Evolutionary conservation across 2,329 filamentous ascomycete genomes (phyloP).

Genomic region (Pseudogymnoascus sp.): DNA sequence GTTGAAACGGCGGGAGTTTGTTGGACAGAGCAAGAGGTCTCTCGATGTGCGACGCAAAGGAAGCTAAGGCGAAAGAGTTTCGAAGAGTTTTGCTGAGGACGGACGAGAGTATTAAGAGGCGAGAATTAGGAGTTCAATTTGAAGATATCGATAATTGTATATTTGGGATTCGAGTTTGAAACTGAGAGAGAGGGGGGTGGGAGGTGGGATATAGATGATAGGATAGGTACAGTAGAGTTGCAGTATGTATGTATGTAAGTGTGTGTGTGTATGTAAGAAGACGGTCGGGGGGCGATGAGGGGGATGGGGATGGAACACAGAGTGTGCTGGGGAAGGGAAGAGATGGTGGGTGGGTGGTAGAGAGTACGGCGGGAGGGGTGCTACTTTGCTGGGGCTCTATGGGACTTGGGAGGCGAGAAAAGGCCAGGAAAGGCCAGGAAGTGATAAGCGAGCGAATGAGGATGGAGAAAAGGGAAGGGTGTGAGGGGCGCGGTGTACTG

Average conservation of each 20-base stretch:
- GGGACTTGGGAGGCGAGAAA: background rate
- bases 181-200: constrained; percentile 11
- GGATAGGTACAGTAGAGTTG: constrained; percentile 12
- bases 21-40: background rate
- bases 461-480: background rate
- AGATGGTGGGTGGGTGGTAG: background rate
- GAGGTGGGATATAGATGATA: constrained; percentile 16
- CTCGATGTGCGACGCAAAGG: background rate
- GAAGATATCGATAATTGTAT: background rate
- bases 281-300: background rate
- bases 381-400: background rate
- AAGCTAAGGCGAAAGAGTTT: background rate
- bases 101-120: background rate
- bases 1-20: background rate
- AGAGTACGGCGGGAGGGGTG: background rate
- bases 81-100: constrained; percentile 2
- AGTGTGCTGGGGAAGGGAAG: background rate
- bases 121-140: background rate
- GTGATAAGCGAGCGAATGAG: background rate
- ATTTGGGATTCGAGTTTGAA: constrained; percentile 7
- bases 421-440: background rate
- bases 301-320: background rate
- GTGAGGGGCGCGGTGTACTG: background rate
- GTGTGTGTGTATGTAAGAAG: background rate
- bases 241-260: constrained; percentile 2